Conservation (phyloP, 352 stramenopile species). For the Pythium phragmiticola region DNA sequence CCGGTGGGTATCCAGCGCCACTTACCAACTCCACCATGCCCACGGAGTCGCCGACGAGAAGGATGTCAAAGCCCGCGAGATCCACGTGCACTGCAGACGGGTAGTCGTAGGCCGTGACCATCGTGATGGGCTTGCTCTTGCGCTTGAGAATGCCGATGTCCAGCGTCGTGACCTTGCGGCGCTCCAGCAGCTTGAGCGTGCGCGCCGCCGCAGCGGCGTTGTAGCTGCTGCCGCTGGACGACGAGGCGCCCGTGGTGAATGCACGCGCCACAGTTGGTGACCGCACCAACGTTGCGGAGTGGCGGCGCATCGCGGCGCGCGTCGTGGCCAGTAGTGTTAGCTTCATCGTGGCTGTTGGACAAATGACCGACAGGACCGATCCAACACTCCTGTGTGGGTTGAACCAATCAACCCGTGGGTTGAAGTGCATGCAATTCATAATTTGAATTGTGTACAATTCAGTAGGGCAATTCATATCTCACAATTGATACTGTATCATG, state of each 20-base stretch:
- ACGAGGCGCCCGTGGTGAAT: slow-evolving; percentile 4
- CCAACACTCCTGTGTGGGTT: background rate
- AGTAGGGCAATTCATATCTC: background rate
- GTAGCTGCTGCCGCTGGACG: slow-evolving; percentile 31
- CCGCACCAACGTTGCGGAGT: background rate
- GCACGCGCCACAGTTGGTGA: background rate
- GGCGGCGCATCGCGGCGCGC: slow-evolving; percentile 2
- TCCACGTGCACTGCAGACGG: slow-evolving; percentile 96
- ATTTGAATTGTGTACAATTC: slow-evolving; percentile 3
- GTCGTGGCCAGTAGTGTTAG: slow-evolving; percentile 1
- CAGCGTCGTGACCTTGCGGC: slow-evolving; percentile 81
- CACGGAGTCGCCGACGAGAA: slow-evolving; percentile 97
- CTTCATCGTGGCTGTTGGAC: background rate
- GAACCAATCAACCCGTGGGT: too few relatives aligned
- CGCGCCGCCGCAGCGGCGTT: slow-evolving; percentile 52
- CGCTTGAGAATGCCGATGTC: slow-evolving; percentile 89
- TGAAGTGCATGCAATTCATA: slow-evolving; percentile 6
- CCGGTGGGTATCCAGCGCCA: slow-evolving; percentile 36
- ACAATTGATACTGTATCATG: background rate
- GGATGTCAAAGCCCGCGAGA: slow-evolving; percentile 96
- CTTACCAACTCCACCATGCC: slow-evolving; percentile 98
- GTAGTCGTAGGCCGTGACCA: slow-evolving; percentile 99
- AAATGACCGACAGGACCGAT: background rate
- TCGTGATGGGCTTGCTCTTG: slow-evolving; percentile 97
- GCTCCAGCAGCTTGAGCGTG: slow-evolving; percentile 83